Conservation (phyloP, 805 yeast species). For the Spencermartinsiella europaea region DNA sequence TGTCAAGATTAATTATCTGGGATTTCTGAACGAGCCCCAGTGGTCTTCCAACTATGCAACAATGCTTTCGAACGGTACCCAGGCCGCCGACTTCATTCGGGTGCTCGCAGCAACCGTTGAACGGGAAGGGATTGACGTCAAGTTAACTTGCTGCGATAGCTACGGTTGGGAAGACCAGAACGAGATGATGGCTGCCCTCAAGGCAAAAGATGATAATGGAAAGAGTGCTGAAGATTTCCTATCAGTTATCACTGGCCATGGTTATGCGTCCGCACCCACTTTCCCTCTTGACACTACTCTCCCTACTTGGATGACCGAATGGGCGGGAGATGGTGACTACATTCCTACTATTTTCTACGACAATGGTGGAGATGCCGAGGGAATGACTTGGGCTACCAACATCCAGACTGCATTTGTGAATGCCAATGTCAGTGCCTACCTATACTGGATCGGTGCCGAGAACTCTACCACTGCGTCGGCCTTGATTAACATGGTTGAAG, state of each 20-base stretch:
- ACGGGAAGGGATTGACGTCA: conserved; percentile 1
- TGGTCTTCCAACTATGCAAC: not conserved
- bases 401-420: conserved; percentile 6
- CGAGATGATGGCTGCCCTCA: conserved; percentile 1
- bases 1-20: conserved; percentile 4
- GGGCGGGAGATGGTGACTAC: conserved; percentile 1
- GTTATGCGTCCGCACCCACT: not conserved
- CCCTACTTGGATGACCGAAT: conserved; percentile 5
- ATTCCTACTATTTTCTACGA: not conserved
- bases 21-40: conserved; percentile 6
- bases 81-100: conserved; percentile 6
- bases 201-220: not conserved
- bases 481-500: conserved; percentile 1
- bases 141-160: conserved; percentile 7
- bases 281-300: conserved; percentile 1
- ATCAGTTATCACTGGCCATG: conserved; percentile 4
- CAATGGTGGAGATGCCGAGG: conserved; percentile 2
- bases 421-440: conserved; percentile 7
- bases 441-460: conserved; percentile 7
- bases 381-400: conserved; percentile 6
- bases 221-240: conserved; percentile 1
- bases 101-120: conserved; percentile 3
- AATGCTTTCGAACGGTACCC: conserved; percentile 3
- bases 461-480: not conserved
- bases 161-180: conserved; percentile 5